phyloP scores from a whole-genome alignment of 495 filamentous ascomycete genomes.

The Hyaloscypha finlandica region DNA sequence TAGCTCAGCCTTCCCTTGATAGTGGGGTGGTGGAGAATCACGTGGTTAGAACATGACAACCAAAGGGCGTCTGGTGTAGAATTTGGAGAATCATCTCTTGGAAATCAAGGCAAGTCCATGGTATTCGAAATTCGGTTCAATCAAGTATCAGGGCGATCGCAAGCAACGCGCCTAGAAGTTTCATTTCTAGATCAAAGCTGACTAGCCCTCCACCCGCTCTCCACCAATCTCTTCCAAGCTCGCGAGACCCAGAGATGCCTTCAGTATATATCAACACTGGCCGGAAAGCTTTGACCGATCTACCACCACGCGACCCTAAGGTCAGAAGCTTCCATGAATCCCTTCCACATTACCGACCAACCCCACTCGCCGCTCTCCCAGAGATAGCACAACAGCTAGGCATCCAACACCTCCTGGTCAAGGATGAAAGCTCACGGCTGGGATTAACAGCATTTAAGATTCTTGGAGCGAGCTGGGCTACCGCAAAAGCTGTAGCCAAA shows the following conservation, averaged over 20 bases:
- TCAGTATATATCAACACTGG: constrained; percentile 4
- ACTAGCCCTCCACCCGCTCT: background rate
- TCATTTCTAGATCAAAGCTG: background rate
- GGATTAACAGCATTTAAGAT: constrained; percentile 75
- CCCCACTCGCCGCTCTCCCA: constrained; percentile 51
- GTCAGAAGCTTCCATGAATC: constrained; percentile 49
- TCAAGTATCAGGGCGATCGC: too few relatives aligned
- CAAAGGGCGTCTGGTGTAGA: background rate
- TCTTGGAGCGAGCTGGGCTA: constrained; percentile 71
- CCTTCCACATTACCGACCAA: constrained; percentile 50
- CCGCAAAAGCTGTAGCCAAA: constrained; percentile 53
- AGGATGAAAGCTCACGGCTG: constrained; percentile 59
- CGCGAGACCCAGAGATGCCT: background rate
- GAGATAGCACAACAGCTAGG: constrained; percentile 54
- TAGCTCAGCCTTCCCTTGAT: background rate
- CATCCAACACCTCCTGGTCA: constrained; percentile 54
- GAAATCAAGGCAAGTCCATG: too few relatives aligned
- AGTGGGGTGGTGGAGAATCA: background rate
- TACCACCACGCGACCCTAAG: background rate
- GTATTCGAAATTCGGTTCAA: too few relatives aligned
- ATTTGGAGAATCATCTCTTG: too few relatives aligned
- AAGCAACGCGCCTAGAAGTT: too few relatives aligned
- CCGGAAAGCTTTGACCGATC: background rate
- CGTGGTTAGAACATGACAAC: background rate
- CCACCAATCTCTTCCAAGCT: background rate